A percentile compares a stretch with the other conserved stretches of the same genome.
phyloP scores from a whole-genome alignment of 768 basidiomycete genomes.

The Psilocybe sp. region DNA sequence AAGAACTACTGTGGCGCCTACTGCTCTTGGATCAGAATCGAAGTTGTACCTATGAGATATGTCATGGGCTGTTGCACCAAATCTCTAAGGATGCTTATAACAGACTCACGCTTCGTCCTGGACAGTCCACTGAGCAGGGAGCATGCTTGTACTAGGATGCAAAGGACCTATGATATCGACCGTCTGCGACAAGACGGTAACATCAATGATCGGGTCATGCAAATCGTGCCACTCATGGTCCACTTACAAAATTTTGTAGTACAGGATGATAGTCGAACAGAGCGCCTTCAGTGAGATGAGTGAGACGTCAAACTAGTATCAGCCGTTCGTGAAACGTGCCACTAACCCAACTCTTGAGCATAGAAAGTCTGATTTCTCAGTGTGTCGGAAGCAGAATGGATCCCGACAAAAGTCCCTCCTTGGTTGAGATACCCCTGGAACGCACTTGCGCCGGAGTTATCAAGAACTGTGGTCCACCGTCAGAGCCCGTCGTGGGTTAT shows the following conservation, averaged over 20 bases:
- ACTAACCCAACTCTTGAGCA: constrained; percentile 51
- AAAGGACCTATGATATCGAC: constrained; percentile 53
- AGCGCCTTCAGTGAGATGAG: constrained; percentile 38
- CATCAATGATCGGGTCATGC: not conserved
- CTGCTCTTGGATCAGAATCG: constrained; percentile 61
- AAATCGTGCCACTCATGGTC: not conserved
- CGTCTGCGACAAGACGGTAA: constrained; percentile 32
- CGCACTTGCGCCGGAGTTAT: constrained; percentile 54
- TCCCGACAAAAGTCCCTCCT: constrained; percentile 69
- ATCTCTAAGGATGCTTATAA: not conserved
- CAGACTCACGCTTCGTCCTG: constrained; percentile 56
- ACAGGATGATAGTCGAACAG: constrained; percentile 71
- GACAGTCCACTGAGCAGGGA: constrained; percentile 51
- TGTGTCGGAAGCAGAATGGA: constrained; percentile 66
- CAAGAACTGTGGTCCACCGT: constrained; percentile 44
- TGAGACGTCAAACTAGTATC: not conserved
- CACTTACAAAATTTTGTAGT: constrained; percentile 60
- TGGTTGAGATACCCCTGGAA: constrained; percentile 61
- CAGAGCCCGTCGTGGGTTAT: no score
- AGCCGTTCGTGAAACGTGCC: not conserved
- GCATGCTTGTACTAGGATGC: constrained; percentile 60
- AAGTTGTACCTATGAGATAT: constrained; percentile 58
- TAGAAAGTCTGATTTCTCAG: constrained; percentile 58
- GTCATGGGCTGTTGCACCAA: not conserved
- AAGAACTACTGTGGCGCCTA: constrained; percentile 63